Conservation (phyloP, 1,139 yeast species). For the Yamadazyma atmosphaerica region DNA sequence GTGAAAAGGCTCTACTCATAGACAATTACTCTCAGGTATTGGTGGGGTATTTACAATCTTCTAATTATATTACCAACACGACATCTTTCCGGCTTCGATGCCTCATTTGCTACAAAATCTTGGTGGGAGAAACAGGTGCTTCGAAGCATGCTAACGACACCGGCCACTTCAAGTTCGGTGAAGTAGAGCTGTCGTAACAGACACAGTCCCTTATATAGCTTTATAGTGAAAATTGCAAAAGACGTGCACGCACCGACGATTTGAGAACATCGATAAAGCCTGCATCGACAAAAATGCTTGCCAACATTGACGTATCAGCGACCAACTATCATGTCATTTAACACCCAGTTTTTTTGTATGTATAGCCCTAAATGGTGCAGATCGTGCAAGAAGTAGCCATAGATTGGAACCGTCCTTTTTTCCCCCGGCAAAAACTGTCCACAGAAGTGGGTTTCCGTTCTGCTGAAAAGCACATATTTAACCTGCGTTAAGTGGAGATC, state of each 20-base stretch:
- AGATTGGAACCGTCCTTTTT: too few species aligned
- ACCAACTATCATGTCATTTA: constrained; percentile 28
- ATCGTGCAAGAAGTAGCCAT: too few species aligned
- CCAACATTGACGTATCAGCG: background rate
- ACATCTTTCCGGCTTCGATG: constrained; percentile 61
- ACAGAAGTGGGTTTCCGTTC: too few species aligned
- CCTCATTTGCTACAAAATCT: constrained; percentile 50
- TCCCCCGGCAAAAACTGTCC: too few species aligned
- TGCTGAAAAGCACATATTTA: too few species aligned
- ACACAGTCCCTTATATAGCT: too few species aligned
- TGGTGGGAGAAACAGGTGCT: constrained; percentile 70
- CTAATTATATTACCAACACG: constrained; percentile 69
- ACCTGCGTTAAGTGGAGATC: too few species aligned
- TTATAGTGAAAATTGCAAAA: background rate
- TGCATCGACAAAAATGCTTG: background rate
- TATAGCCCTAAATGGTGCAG: constrained; percentile 10
- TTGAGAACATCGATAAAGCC: background rate
- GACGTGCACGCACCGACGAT: background rate
- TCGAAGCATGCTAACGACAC: constrained; percentile 64
- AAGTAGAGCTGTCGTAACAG: too few species aligned
- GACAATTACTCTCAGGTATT: constrained; percentile 40
- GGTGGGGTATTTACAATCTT: constrained; percentile 46
- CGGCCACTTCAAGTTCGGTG: constrained; percentile 68
- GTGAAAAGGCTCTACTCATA: constrained; percentile 26
- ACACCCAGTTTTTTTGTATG: constrained; percentile 47